Percentiles rank a stretch among this genome's conserved stretches.
Conservation (phyloP, 805 yeast genomes). For the Myxozyma geophila region DNA sequence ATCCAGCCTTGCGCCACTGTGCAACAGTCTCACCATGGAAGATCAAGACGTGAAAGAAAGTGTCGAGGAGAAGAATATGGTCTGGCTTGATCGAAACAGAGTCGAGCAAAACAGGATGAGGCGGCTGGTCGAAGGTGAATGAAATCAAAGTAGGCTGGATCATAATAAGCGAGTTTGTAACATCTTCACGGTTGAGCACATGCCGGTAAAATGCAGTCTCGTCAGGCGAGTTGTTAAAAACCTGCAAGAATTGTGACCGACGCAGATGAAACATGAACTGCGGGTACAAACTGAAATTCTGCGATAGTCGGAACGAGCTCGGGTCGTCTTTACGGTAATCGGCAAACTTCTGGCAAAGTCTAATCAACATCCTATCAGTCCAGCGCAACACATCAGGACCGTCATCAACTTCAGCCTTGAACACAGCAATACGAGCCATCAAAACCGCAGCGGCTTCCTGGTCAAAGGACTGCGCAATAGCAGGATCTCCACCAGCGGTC, state of each 20-base stretch:
- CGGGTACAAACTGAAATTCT: slow-evolving; percentile 85
- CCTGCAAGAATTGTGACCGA: slow-evolving; percentile 93
- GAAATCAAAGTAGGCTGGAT: slow-evolving; percentile 95
- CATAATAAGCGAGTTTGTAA: slow-evolving; percentile 91
- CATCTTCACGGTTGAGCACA: slow-evolving; percentile 86
- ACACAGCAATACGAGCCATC: slow-evolving; percentile 88
- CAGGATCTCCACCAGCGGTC: slow-evolving; percentile 60
- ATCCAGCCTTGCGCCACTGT: slow-evolving; percentile 94
- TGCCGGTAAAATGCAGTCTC: slow-evolving; percentile 98
- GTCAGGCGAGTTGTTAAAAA: slow-evolving; percentile 97
- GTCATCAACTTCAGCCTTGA: slow-evolving; percentile 79
- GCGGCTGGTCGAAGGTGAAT: slow-evolving; percentile 81
- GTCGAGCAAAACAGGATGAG: slow-evolving; percentile 88
- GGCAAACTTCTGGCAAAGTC: slow-evolving; percentile 89
- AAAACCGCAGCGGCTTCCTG: slow-evolving; percentile 98
- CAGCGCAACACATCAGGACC: slow-evolving; percentile 92
- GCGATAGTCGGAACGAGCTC: slow-evolving; percentile 77
- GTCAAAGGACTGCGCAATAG: slow-evolving; percentile 73
- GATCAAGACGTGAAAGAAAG: slow-evolving; percentile 94
- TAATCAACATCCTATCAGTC: slow-evolving; percentile 90
- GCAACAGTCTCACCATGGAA: slow-evolving; percentile 95
- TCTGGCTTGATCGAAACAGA: slow-evolving; percentile 91
- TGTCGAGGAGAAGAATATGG: slow-evolving; percentile 83
- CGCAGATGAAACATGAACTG: slow-evolving; percentile 95
- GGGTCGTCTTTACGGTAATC: slow-evolving; percentile 89